Evolutionary conservation across 495 filamentous ascomycete genomes (phyloP), one percentile per base, ranked within the genome.

Genomic region (Terfezia claveryi): DNA sequence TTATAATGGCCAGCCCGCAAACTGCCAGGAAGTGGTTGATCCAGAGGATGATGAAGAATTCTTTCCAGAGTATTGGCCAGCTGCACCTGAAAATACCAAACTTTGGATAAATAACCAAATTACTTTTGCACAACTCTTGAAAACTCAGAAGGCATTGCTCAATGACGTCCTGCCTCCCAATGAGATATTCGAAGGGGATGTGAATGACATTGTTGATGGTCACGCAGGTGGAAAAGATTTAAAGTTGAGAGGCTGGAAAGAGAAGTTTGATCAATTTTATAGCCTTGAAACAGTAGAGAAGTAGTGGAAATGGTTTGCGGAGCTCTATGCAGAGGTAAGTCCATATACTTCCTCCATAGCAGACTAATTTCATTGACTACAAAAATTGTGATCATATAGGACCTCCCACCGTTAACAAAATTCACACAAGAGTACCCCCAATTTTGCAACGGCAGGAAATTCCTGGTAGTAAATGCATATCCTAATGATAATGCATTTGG

Each of bases 401-500:
- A 53, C 10, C 23, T 62, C 37, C 53, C 59, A 41, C 53, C 52
- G 37, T 55, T 62, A 23, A 62, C 60, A 27, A 62, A 58, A n/a
- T 62, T 62, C 10, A 17, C 44, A 7, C 60, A 56, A 62, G 11
- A 38, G 6, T 54, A 51, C 23, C 60, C 59, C 12, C n/a, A 10
- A 8, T 32, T 27, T 23, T 56, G 50, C 37, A 49, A 52, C 6
- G 51, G 51, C 8, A 56, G 58, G 14, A 36, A 50, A 36, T 62
- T 54, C 38, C 11, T 62, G 5, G 44, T 62, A 32, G 49, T 62
- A 10, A 9, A 38, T 6, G 55, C 55, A 37, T 62, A 51, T 38
- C 60, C 59, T 0, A 62, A 58, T 16, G 59, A 62, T 23, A 55
- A 58, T 54, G 27, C 55, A 2, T 62, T 62, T 50, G 53, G 59